Conservation (phyloP, 495 filamentous ascomycete genomes). For the Neurospora sp. region DNA sequence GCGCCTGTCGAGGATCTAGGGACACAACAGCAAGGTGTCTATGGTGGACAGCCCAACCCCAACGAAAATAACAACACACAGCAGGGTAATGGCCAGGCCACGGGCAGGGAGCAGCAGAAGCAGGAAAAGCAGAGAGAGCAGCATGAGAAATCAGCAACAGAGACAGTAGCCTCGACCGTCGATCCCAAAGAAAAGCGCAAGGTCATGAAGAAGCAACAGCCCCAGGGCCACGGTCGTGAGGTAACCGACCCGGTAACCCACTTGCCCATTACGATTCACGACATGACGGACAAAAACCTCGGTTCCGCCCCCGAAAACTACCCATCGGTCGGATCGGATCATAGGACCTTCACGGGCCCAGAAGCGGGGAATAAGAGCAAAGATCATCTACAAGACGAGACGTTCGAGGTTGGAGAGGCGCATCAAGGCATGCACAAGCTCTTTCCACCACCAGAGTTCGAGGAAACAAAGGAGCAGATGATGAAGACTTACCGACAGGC, state of each 20-base stretch:
- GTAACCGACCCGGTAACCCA: slow-evolving; percentile 70
- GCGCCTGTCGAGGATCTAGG: not conserved
- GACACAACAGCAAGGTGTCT: slow-evolving; percentile 36
- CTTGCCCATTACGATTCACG: slow-evolving; percentile 52
- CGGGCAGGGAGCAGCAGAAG: slow-evolving; percentile 4
- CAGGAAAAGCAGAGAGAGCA: slow-evolving; percentile 10
- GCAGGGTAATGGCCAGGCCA: not conserved
- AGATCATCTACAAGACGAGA: slow-evolving; percentile 35
- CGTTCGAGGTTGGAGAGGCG: slow-evolving; percentile 32
- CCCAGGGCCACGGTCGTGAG: slow-evolving; percentile 46
- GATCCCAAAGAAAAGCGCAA: slow-evolving; percentile 51
- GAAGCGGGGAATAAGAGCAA: slow-evolving; percentile 35
- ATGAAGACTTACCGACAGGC: slow-evolving; percentile 35
- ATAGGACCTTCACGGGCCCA: slow-evolving; percentile 36
- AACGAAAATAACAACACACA: slow-evolving; percentile 4
- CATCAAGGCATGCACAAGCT: slow-evolving; percentile 43
- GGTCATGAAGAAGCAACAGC: slow-evolving; percentile 36
- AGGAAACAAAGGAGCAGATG: slow-evolving; percentile 38
- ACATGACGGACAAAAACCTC: slow-evolving; percentile 51
- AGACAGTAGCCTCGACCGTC: slow-evolving; percentile 33
- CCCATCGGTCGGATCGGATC: slow-evolving; percentile 31
- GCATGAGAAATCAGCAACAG: slow-evolving; percentile 39
- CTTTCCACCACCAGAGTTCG: slow-evolving; percentile 54
- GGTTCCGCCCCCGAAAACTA: slow-evolving; percentile 45
- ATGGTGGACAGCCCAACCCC: slow-evolving; percentile 26